Evolutionary conservation across 257 asterid genomes (phyloP), one percentile per base, ranked within the genome.

Genomic region (Parsonsia alboflavescens): DNA sequence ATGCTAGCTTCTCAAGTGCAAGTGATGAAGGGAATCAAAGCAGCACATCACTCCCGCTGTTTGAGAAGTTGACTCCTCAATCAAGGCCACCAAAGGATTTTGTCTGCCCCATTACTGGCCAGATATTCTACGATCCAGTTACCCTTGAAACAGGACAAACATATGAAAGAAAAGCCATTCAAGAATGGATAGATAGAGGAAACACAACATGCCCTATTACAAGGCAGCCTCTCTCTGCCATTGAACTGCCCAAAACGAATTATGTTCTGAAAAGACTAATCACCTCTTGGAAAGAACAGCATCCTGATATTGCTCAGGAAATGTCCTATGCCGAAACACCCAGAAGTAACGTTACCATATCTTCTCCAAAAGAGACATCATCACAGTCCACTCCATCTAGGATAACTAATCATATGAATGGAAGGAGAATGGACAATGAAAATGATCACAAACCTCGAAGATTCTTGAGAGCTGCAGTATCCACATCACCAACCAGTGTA

Each of bases 11-110:
- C 44, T 83, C 81, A 26, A 72, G 30, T 75, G 81, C 75, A 78
- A 82, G 78, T 73, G 91, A 89, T 64, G 93, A 89, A 71, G 84
- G 90, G 75, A 88, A 79, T 82, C 79, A 74, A 58, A 85, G 88
- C 79, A 78, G 78, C 77, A 78, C 54, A 54, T 85, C 90, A 45
- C 85, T 90, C 67, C 96, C 96, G 73, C 61, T 65, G 68, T 86
- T 93, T 9, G 96, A 88, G 75, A 84, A 72, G 46, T 73, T 73
- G 75, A 88, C 93, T 78, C 87, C 93, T 39, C 88, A 78, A 59
- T 88, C 97, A 63, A 91, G 96, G 86, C 96, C 97, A 41, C 97
- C 97, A 7, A 91, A 91, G 74, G 96, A 91, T 77, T 91, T 91
- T 50, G 93, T 91, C 52, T 91, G 97, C 81, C 91, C 97, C 12